Conservation (phyloP, 1,284 basidiomycete genomes). For the Melampsora larici-populina region DNA sequence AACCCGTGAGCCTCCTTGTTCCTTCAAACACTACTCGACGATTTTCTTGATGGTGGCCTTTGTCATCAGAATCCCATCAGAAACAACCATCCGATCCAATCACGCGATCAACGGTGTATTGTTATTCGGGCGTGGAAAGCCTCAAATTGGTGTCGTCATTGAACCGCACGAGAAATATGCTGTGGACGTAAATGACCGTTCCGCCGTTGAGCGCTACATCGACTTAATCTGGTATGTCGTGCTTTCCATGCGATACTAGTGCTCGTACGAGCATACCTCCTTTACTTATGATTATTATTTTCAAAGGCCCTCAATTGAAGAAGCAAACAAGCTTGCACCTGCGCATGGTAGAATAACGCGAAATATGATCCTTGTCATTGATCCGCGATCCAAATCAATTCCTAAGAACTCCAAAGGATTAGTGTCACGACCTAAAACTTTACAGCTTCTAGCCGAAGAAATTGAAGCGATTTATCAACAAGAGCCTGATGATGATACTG, state of each 20-base stretch:
- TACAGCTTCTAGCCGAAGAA: neutral
- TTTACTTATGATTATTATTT: neutral
- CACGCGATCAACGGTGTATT: neutral
- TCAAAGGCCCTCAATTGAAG: neutral
- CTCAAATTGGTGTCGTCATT: constrained; percentile 1
- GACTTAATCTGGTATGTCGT: neutral
- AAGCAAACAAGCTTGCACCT: neutral
- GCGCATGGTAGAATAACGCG: neutral
- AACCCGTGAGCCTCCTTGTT: neutral
- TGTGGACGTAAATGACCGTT: constrained; percentile 8
- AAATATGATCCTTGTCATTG: neutral
- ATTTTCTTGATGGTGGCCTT: neutral
- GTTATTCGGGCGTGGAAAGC: constrained; percentile 11
- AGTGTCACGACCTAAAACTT: neutral
- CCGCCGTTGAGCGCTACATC: neutral
- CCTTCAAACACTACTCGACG: neutral
- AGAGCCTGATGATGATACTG: neutral
- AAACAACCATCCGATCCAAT: neutral
- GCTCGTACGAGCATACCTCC: neutral
- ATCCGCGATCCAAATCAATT: neutral
- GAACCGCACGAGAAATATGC: neutral
- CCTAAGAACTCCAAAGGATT: neutral
- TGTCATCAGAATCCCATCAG: neutral
- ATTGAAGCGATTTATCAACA: neutral
- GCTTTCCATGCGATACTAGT: neutral